Conservation (phyloP, 2,329 filamentous ascomycete genomes). For the Sporothrix pseudoabietina region DNA sequence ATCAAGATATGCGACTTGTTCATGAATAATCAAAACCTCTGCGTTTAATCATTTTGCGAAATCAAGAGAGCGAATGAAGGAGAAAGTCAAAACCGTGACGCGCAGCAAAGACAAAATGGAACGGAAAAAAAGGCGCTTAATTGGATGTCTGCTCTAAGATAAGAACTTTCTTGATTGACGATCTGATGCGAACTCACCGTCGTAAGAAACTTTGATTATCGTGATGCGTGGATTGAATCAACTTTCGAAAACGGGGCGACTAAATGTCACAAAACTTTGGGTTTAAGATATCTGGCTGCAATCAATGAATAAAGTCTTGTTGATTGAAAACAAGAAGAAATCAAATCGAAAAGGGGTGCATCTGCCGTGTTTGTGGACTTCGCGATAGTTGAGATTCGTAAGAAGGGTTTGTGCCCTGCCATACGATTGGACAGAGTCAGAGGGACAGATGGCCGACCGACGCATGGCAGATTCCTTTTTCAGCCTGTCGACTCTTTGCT, state of each 20-base stretch:
- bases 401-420: constrained; percentile 19
- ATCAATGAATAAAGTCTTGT: neutral
- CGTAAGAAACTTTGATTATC: neutral
- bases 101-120: no score
- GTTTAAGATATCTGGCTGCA: neutral
- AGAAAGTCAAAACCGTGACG: neutral
- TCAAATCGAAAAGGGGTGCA: neutral
- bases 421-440: constrained; percentile 19
- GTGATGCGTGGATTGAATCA: neutral
- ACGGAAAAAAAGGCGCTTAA: no score
- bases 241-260: neutral
- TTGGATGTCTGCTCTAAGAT: no score
- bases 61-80: neutral
- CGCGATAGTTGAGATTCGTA: neutral
- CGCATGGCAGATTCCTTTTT: neutral
- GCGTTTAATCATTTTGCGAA: neutral
- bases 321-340: neutral
- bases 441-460: neutral
- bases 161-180: neutral
- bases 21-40: neutral
- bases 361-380: neutral
- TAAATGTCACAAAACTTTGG: neutral
- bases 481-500: neutral
- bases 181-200: neutral
- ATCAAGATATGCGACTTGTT: neutral